Base-by-base conservation (phyloP, 2,329 filamentous ascomycete genomes). In the Penicillium freii region DNA sequence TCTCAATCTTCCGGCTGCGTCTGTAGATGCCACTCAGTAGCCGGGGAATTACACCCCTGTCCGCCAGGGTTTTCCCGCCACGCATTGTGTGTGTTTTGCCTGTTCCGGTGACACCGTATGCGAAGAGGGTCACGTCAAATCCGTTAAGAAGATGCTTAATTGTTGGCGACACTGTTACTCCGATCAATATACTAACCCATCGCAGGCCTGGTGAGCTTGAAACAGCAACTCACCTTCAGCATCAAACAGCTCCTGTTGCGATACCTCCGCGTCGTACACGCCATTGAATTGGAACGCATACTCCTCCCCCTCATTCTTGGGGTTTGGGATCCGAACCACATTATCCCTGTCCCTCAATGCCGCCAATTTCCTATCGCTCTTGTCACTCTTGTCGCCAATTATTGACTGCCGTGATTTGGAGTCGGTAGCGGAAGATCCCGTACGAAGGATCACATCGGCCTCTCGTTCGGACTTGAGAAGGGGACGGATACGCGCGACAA, bases 11-110 rank as follows among this genome's bases (percentile, higher is more conserved):
- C 75, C 91, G 90, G 62, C 88, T 88, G 59, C 91, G 83, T 47
- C 93, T 85, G 73, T 93, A 97, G 57, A 97, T 89, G 65, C 85
- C 86, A 75, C 91, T 95, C 43, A 97, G 81, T 55, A 96, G 78
- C 58, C 92, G 82, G 15, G 92, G 92, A 64, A 97, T 96, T 39
- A 94, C 88, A 60, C 92, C 92, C 66, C 92, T 84, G 55, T 96
- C 92, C 5, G 89, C 88, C 54, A 96, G 81, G 71, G 89, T 90
- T 75, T 95, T 85, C 39, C 92, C 92, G 63, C 92, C 92, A 62
- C 92, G 87, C 92, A 97, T 96, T 3, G 92, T 97, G 76, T 96
- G 91, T 58, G 92, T 97, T 78, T 97, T 97, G 55, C 92, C 92
- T 0, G 92, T 96, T 46, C 92, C 92, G 0, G 92, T 96, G 58